Percentiles rank a stretch among this genome's conserved stretches.
phyloP scores from a whole-genome alignment of 106 monocot genomes.

The Dactylorhiza incarnata region DNA sequence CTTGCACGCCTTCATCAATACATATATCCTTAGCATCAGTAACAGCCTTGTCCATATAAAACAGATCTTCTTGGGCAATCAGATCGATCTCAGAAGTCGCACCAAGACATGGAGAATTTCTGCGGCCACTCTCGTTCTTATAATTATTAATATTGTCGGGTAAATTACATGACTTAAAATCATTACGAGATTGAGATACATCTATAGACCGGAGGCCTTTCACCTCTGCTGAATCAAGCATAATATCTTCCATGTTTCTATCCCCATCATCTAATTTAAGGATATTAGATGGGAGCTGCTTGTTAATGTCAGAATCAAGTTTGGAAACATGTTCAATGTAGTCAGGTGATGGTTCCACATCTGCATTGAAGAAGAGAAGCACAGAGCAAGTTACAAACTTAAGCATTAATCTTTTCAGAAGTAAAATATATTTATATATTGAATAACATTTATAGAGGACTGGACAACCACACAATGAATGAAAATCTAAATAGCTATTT shows the following conservation, averaged over 20 bases:
- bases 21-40: slow-evolving; percentile 63
- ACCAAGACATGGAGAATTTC: slow-evolving; percentile 6
- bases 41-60: slow-evolving; percentile 32
- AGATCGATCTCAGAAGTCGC: background rate
- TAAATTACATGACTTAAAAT: background rate
- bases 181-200: background rate
- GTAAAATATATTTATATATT: background rate
- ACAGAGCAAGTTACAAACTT: background rate
- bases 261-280: background rate
- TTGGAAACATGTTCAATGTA: slow-evolving; percentile 16
- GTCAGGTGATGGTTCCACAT: slow-evolving; percentile 13
- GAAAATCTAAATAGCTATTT: background rate
- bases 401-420: background rate
- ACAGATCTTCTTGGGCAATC: slow-evolving; percentile 9
- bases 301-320: background rate
- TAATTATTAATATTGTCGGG: background rate
- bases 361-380: slow-evolving; percentile 19
- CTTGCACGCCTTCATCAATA: slow-evolving; percentile 40
- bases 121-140: slow-evolving; percentile 1
- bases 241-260: background rate
- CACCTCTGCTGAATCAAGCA: background rate
- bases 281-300: background rate
- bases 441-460: background rate
- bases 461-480: background rate
- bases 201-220: background rate